Evolutionary conservation across 331 rosid genomes (phyloP).

Genomic region (Rhamnella rubrinervis): DNA sequence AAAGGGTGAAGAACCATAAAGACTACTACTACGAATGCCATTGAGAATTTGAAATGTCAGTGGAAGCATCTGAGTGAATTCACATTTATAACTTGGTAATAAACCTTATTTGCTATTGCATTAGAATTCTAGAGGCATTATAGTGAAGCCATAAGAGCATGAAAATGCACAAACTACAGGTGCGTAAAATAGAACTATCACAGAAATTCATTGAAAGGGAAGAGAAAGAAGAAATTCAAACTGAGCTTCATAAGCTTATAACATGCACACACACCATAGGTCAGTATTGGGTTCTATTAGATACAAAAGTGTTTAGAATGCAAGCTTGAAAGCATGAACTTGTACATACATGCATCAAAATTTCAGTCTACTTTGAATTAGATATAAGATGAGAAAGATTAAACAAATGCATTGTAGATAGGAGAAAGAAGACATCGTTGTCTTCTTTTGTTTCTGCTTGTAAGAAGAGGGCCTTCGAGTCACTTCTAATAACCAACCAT

Average conservation of each 20-base stretch:
- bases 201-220: not conserved
- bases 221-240: not conserved
- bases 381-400: slow-evolving; percentile 1
- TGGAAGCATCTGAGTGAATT: too few relatives aligned
- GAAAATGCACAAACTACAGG: not conserved
- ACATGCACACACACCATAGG: not conserved
- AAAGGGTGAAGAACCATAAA: too few relatives aligned
- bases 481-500: slow-evolving; percentile 4
- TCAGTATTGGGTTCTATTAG: not conserved
- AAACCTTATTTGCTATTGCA: not conserved
- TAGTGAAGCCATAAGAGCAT: not conserved
- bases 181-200: not conserved
- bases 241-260: not conserved
- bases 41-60: not conserved
- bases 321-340: not conserved
- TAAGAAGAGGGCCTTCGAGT: not conserved
- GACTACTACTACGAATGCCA: not conserved
- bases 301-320: not conserved
- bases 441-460: slow-evolving; percentile 6
- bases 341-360: slow-evolving; percentile 4
- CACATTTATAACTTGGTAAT: too few relatives aligned
- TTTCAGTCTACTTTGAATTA: slow-evolving; percentile 8
- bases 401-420: slow-evolving; percentile 11
- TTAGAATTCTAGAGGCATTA: not conserved
- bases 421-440: slow-evolving; percentile 5